Conservation (phyloP, 257 asterid species). For the Haberlea rhodopensis region DNA sequence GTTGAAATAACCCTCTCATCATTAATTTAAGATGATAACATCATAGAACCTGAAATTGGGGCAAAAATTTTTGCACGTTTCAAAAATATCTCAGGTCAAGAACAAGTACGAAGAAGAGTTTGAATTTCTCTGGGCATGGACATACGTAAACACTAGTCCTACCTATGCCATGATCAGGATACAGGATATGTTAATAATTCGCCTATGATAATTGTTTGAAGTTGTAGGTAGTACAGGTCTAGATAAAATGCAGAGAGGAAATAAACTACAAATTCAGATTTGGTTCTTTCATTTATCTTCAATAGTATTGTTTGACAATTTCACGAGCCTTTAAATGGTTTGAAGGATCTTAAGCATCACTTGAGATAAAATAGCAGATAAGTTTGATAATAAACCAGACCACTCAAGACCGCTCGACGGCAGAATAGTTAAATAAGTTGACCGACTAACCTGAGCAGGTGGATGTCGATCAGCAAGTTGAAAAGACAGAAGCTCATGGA, state of each 20-base stretch:
- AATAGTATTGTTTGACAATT: neutral
- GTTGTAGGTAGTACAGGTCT: neutral
- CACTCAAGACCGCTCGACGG: neutral
- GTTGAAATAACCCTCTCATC: slow-evolving; percentile 1
- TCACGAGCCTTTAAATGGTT: neutral
- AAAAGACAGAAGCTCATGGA: slow-evolving; percentile 90
- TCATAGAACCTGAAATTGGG: neutral
- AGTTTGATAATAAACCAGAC: neutral
- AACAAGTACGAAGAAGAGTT: too few relatives aligned
- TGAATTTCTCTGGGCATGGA: too few relatives aligned
- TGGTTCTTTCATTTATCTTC: neutral
- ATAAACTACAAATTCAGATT: neutral
- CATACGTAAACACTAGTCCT: too few relatives aligned
- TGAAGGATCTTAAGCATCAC: neutral
- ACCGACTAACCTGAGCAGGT: slow-evolving; percentile 61
- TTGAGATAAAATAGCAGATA: neutral
- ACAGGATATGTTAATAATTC: too few relatives aligned
- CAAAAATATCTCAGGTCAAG: neutral
- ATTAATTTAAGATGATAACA: slow-evolving; percentile 9
- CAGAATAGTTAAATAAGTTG: neutral
- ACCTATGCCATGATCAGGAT: too few relatives aligned
- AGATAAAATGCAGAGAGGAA: neutral
- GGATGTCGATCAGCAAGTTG: slow-evolving; percentile 97
- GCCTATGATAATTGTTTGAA: neutral
- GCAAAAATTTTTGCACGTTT: neutral